phyloP scores from a whole-genome alignment of 2,329 filamentous ascomycete species.

The Fusarium sp. region DNA sequence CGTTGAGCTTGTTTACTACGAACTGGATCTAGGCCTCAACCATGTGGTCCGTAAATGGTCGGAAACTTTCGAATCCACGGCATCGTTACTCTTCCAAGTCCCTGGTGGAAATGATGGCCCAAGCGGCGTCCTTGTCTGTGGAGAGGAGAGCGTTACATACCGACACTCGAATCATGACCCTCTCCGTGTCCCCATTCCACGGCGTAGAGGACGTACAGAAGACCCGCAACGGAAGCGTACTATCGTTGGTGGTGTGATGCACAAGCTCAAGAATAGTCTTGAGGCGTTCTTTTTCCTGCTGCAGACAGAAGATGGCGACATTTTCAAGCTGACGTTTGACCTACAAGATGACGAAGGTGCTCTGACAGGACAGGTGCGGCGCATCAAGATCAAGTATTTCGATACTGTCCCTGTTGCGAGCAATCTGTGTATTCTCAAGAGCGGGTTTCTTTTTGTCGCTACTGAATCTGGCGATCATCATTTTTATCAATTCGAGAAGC shows the following conservation, averaged over 20 bases:
- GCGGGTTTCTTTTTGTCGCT: conserved; percentile 91
- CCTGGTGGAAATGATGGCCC: conserved; percentile 94
- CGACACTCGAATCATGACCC: conserved; percentile 94
- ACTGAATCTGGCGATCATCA: conserved; percentile 93
- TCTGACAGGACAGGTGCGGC: conserved; percentile 80
- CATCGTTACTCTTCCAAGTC: conserved; percentile 92
- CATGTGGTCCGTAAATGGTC: conserved; percentile 99
- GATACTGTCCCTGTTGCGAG: conserved; percentile 92
- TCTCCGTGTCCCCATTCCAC: conserved; percentile 88
- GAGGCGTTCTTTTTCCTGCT: conserved; percentile 97
- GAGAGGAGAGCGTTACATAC: conserved; percentile 94
- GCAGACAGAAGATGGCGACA: conserved; percentile 94
- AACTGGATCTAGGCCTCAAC: conserved; percentile 94
- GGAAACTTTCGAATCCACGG: conserved; percentile 88
- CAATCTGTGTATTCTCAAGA: conserved; percentile 91
- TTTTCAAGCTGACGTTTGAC: conserved; percentile 95
- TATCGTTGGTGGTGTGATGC: conserved; percentile 91
- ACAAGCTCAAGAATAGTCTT: conserved; percentile 83
- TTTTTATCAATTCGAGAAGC: conserved; percentile 96
- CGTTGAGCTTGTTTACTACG: conserved; percentile 95
- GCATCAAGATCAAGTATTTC: conserved; percentile 95
- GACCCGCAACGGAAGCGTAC: conserved; percentile 89
- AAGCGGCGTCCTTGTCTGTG: conserved; percentile 93
- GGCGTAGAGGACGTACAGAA: conserved; percentile 86
- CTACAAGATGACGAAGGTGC: conserved; percentile 85